A percentile compares a stretch with the other conserved stretches of the same genome.
phyloP scores from a whole-genome alignment of 352 stramenopile genomes.

The Phytophthora cajani region DNA sequence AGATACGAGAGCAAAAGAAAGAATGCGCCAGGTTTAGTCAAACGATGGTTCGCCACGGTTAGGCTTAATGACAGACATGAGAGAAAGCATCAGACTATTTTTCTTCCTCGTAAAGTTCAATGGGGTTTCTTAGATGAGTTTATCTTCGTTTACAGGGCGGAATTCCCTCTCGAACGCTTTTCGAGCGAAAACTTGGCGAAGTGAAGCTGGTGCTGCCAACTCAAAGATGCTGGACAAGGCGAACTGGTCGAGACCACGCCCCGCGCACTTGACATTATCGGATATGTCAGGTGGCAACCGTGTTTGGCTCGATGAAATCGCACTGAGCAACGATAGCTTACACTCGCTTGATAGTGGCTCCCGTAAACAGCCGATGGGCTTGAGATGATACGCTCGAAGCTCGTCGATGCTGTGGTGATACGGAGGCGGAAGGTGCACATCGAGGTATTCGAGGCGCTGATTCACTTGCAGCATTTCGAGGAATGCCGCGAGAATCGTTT shows the following conservation, averaged over 20 bases:
- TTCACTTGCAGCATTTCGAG: constrained; percentile 7
- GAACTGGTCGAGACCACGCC: background rate
- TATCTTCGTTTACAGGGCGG: background rate
- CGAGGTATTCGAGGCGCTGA: constrained; percentile 1
- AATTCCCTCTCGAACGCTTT: background rate
- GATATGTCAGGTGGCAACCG: background rate
- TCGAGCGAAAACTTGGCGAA: constrained; percentile 3
- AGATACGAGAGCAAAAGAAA: too few relatives aligned
- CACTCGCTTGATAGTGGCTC: background rate
- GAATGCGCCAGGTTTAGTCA: too few relatives aligned
- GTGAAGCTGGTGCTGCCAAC: background rate
- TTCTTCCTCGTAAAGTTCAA: too few relatives aligned
- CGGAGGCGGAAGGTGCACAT: background rate
- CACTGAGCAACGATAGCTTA: constrained; percentile 6
- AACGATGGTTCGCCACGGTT: too few relatives aligned
- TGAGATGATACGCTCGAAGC: constrained; percentile 3
- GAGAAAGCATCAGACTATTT: too few relatives aligned
- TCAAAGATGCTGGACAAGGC: background rate
- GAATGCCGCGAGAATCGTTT: background rate
- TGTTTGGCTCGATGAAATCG: background rate
- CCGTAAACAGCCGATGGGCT: background rate
- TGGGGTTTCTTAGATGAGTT: too few relatives aligned
- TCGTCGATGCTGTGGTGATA: background rate
- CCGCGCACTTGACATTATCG: background rate
- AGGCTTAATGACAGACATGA: too few relatives aligned